Evolutionary conservation across 768 basidiomycete species (phyloP), one percentile per base, ranked within the genome.

Genomic region (Plicaturopsis crispa): DNA sequence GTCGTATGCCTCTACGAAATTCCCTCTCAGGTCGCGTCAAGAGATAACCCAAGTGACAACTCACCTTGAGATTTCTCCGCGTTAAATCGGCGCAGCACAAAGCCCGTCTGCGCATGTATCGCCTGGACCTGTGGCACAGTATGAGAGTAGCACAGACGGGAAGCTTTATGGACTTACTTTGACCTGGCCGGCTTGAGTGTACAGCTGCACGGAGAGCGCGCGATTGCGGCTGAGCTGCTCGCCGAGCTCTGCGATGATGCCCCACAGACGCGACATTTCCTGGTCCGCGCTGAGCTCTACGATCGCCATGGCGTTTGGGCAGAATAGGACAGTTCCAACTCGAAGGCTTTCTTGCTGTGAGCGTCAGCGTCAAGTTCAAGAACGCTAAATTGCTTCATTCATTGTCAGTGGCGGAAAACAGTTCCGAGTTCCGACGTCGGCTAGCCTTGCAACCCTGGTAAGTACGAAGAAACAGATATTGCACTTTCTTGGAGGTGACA

Each of bases 31-130:
- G 28, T 24, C 12, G 31, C 5, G 21, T 32, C 18, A 30, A 20
- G 14, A 19, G 18, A 41, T 13, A 18, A 36, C 26, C 10, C 26
- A 28, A 14, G 26, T 28, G 14, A 8, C 26, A 36, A 42, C 40
- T 41, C 48, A 89, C 89, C 89, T 75, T 86, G 74, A 22, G 81
- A 66, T 45, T 92, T 84, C 60, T 97, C 93, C 54, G 80, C 60
- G 56, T 98, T 98, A 64, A 85, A 97, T 42, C 91, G 73, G 44
- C 93, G 73, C 30, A 98, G 61, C 6, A 93, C 90, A 59, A 93
- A 97, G 2, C 94, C 93, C 1, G 88, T 86, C 47, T 92, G 86
- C 14, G 84, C 76, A 59, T 97, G 89, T 5, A 88, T 66, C 5
- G 93, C 87, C 60, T 94, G 90, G 11, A 72, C 76, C 89, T 92